Conservation (phyloP, 2,329 filamentous ascomycete genomes). For the Aureobasidium sp. region DNA sequence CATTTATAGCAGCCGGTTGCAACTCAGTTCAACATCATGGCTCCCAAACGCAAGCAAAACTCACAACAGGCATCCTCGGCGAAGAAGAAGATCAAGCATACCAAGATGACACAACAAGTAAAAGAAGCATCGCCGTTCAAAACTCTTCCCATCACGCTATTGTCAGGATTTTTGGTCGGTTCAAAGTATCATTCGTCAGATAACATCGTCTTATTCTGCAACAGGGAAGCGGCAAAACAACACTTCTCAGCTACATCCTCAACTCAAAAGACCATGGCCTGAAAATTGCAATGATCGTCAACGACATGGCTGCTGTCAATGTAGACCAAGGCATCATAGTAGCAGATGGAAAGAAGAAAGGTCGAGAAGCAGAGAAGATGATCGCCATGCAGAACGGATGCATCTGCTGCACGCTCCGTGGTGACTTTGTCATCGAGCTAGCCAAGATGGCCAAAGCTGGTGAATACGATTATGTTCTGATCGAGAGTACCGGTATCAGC, state of each 20-base stretch:
- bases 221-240: slow-evolving; percentile 64
- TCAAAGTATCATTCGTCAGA: neutral
- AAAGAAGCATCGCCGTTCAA: slow-evolving; percentile 18
- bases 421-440: slow-evolving; percentile 63
- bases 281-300: slow-evolving; percentile 64
- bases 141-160: slow-evolving; percentile 51
- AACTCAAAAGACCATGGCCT: slow-evolving; percentile 57
- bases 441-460: slow-evolving; percentile 56
- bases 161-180: slow-evolving; percentile 53
- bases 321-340: slow-evolving; percentile 28
- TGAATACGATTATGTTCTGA: slow-evolving; percentile 63
- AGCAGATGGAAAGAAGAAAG: slow-evolving; percentile 22
- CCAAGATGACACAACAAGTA: slow-evolving; percentile 8
- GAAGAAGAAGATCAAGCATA: slow-evolving; percentile 4
- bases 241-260: slow-evolving; percentile 61
- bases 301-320: slow-evolving; percentile 51
- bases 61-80: neutral
- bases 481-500: slow-evolving; percentile 66
- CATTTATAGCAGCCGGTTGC: neutral
- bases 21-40: neutral
- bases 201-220: neutral
- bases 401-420: slow-evolving; percentile 68
- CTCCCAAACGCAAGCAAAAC: slow-evolving; percentile 13
- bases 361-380: slow-evolving; percentile 28
- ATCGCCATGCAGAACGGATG: slow-evolving; percentile 46